Conservation (phyloP, 352 stramenopile species). For the Pythium scleroteichum region DNA sequence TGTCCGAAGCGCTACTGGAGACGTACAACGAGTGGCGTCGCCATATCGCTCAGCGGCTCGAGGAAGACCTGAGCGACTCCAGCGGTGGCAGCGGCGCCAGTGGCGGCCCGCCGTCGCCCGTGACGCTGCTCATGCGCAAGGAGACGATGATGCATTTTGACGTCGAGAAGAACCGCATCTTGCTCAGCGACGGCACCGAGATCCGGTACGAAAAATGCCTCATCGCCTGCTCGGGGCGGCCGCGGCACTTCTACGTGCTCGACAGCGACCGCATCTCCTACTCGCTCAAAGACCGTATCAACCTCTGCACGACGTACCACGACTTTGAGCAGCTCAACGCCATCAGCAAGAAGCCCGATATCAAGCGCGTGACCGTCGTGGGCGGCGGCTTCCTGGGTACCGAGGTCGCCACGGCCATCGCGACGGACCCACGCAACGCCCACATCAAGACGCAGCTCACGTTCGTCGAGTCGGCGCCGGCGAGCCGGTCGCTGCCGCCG, state of each 20-base stretch:
- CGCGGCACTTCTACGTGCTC: conserved; percentile 88
- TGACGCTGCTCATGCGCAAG: conserved; percentile 81
- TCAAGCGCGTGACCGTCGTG: conserved; percentile 78
- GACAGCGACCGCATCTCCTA: conserved; percentile 83
- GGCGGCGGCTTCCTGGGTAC: conserved; percentile 91
- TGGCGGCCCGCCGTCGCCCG: conserved; percentile 27
- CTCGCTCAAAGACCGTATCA: conserved; percentile 84
- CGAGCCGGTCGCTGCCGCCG: conserved; percentile 69
- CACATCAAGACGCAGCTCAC: conserved; percentile 51
- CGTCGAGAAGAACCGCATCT: conserved; percentile 82
- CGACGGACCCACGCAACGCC: conserved; percentile 57
- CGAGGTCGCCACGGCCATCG: conserved; percentile 77
- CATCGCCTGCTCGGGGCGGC: conserved; percentile 80
- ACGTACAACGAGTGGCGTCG: conserved; percentile 92
- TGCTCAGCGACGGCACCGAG: conserved; percentile 78
- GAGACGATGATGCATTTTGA: conserved; percentile 74
- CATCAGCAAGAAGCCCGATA: conserved; percentile 44
- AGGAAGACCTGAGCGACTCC: conserved; percentile 54
- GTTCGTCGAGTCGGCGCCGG: conserved; percentile 53
- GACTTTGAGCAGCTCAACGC: conserved; percentile 84
- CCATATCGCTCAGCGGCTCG: conserved; percentile 78
- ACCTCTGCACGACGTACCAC: conserved; percentile 73
- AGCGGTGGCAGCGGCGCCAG: neutral
- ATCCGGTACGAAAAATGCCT: conserved; percentile 88
- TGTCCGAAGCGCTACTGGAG: conserved; percentile 65